These are phyloP conservation scores for Penicillium rolfsii DNA, from an alignment of 2,329 filamentous ascomycete genomes.

Conservation along the genomic window DNA sequence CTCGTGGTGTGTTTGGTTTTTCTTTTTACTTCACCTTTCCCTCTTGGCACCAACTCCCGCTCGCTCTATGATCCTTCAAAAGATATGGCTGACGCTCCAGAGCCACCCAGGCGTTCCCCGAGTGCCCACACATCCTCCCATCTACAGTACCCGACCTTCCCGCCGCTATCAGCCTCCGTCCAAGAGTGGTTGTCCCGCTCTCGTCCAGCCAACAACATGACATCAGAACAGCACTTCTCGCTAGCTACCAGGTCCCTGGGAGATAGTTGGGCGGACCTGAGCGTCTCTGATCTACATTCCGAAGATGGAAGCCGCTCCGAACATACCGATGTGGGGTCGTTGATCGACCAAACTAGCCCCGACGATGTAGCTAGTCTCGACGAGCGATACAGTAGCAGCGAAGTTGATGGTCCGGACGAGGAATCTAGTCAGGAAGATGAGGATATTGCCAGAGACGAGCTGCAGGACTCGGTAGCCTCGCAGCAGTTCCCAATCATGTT, in stretches of 20 bases:
- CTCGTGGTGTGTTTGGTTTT: slow-evolving; percentile 18
- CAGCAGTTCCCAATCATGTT: slow-evolving; percentile 37
- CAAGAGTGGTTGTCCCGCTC: slow-evolving; percentile 49
- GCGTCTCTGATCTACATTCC: slow-evolving; percentile 48
- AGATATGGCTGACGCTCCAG: slow-evolving; percentile 45
- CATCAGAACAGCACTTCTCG: slow-evolving; percentile 37
- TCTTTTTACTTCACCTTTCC: slow-evolving; percentile 12
- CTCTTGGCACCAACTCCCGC: neutral
- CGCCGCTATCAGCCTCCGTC: slow-evolving; percentile 43
- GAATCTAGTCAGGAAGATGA: slow-evolving; percentile 33
- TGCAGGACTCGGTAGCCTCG: slow-evolving; percentile 34
- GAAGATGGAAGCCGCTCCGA: slow-evolving; percentile 52
- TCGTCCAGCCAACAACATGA: slow-evolving; percentile 47
- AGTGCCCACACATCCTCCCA: slow-evolving; percentile 34
- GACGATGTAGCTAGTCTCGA: slow-evolving; percentile 52
- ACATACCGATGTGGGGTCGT: slow-evolving; percentile 48
- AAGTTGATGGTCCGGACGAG: slow-evolving; percentile 40
- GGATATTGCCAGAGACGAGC: slow-evolving; percentile 27
- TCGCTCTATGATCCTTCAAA: slow-evolving; percentile 14
- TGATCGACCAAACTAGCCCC: slow-evolving; percentile 47
- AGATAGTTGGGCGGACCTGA: slow-evolving; percentile 53
- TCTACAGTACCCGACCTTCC: slow-evolving; percentile 48
- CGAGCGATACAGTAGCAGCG: slow-evolving; percentile 44
- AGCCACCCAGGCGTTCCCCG: slow-evolving; percentile 35
- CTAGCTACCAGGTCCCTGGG: slow-evolving; percentile 41